These are phyloP conservation scores for Leishmania lainsoni DNA, from an alignment of 208 protist genomes.

Conservation along the genomic window DNA sequence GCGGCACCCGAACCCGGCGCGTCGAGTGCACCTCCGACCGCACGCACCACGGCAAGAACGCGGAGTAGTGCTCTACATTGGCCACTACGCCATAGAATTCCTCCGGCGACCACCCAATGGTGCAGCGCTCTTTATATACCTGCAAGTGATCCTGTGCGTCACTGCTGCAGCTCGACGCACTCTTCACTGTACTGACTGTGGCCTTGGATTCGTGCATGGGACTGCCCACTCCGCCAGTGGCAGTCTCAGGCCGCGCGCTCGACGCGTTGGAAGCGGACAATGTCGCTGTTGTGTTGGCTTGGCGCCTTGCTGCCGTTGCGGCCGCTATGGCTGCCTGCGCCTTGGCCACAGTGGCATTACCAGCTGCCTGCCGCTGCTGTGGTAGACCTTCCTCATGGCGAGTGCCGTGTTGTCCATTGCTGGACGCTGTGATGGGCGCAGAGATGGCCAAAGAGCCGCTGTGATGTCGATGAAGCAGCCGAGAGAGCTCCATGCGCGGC, in stretches of 20 bases:
- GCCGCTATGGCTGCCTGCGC: constrained; percentile 44
- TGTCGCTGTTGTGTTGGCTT: background rate
- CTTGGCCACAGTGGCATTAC: constrained; percentile 28
- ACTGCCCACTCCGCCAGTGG: background rate
- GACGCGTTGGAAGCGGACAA: background rate
- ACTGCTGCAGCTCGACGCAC: constrained; percentile 3
- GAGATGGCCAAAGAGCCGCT: background rate
- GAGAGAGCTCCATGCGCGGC: constrained; percentile 23
- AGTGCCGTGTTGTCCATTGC: background rate
- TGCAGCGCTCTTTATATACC: constrained; percentile 78
- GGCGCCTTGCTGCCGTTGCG: constrained; percentile 1
- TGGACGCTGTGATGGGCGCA: background rate
- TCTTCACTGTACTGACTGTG: background rate
- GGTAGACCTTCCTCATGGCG: background rate
- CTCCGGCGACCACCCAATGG: constrained; percentile 71
- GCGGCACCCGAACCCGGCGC: constrained; percentile 28
- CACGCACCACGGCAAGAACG: constrained; percentile 83
- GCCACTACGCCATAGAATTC: constrained; percentile 77
- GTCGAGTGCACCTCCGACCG: constrained; percentile 62
- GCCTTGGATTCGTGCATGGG: background rate
- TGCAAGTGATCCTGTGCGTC: constrained; percentile 36
- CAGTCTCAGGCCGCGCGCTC: background rate
- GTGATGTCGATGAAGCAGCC: constrained; percentile 13
- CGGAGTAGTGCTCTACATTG: constrained; percentile 72
- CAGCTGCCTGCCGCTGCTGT: background rate